These are phyloP conservation scores for Huntiella decipiens DNA, from an alignment of 2,329 filamentous ascomycete genomes.

Conservation along the genomic window DNA sequence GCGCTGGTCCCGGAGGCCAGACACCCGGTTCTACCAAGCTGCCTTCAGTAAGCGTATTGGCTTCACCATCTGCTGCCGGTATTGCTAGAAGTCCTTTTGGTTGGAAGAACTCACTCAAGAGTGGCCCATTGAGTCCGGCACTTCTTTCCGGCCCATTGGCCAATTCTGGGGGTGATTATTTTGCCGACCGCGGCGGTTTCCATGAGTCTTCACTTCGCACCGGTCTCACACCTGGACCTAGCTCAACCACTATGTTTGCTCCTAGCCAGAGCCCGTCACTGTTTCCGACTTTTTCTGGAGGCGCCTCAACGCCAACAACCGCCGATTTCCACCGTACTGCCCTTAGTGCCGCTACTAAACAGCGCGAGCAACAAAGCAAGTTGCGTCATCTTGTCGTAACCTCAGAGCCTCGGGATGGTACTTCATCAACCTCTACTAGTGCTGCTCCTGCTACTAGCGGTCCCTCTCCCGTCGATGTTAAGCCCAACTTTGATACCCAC, in stretches of 20 bases:
- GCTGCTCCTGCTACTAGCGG: constrained; percentile 27
- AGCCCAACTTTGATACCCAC: constrained; percentile 2
- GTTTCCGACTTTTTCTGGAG: constrained; percentile 51
- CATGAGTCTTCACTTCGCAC: constrained; percentile 90
- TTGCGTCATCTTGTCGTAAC: constrained; percentile 14
- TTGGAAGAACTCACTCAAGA: constrained; percentile 53
- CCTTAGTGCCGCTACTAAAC: constrained; percentile 55
- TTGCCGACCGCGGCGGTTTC: constrained; percentile 63
- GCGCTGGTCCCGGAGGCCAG: constrained; percentile 20
- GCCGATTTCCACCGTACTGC: constrained; percentile 91
- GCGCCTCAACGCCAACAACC: constrained; percentile 73
- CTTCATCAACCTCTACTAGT: neutral
- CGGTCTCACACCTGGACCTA: constrained; percentile 75
- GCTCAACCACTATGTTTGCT: constrained; percentile 76
- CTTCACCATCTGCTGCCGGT: constrained; percentile 54
- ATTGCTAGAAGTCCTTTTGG: constrained; percentile 9
- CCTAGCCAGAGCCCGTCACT: constrained; percentile 74
- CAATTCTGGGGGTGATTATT: constrained; percentile 72
- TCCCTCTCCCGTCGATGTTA: constrained; percentile 26
- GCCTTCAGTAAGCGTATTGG: constrained; percentile 75
- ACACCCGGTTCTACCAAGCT: constrained; percentile 67
- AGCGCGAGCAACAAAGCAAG: constrained; percentile 25
- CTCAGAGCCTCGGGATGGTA: constrained; percentile 5
- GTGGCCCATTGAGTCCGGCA: constrained; percentile 84
- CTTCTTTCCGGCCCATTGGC: constrained; percentile 90